phyloP scores from a whole-genome alignment of 2,329 filamentous ascomycete genomes.

The Fusarium nelsonii region DNA sequence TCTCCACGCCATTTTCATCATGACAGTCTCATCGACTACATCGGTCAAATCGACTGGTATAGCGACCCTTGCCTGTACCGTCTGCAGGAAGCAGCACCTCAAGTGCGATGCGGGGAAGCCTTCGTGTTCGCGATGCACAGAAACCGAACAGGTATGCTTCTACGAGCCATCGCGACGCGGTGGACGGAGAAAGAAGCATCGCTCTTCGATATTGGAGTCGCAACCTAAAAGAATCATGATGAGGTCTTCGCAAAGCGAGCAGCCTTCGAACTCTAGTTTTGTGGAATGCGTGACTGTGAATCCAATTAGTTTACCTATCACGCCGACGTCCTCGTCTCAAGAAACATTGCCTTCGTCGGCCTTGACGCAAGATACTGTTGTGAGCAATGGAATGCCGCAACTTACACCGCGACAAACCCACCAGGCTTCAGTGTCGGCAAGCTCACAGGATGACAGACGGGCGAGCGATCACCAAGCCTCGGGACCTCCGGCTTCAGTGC shows the following conservation, averaged over 20 bases:
- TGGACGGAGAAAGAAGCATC: constrained; percentile 33
- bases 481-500: background rate
- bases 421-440: background rate
- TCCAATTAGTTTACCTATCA: constrained; percentile 11
- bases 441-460: background rate
- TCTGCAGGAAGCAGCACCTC: constrained; percentile 42
- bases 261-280: background rate
- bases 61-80: constrained; percentile 38
- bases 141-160: constrained; percentile 21
- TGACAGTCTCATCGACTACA: constrained; percentile 20
- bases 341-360: background rate
- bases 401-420: background rate
- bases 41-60: constrained; percentile 23
- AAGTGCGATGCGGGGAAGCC: constrained; percentile 44
- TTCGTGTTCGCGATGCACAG: constrained; percentile 37
- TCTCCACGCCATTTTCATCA: constrained; percentile 1
- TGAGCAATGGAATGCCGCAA: background rate
- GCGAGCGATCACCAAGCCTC: background rate
- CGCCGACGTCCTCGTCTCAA: constrained; percentile 7
- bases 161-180: constrained; percentile 44
- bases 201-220: background rate
- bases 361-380: background rate
- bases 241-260: background rate
- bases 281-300: constrained; percentile 16
- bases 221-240: background rate